Base-by-base conservation (phyloP, 371 early-diverging fungal genomes). In the Circinella umbellata region DNA sequence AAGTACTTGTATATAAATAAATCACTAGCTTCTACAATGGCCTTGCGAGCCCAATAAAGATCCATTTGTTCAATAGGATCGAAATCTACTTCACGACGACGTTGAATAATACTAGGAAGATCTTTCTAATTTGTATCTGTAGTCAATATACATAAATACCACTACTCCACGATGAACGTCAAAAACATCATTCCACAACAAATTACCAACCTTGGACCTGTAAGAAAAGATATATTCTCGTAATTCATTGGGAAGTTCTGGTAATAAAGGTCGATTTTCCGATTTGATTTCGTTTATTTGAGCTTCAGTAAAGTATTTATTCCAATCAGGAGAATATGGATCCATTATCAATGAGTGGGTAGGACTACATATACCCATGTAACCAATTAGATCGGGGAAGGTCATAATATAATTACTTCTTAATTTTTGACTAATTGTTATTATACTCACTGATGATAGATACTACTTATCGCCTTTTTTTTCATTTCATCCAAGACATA, bases 21-120 rank as follows among this genome's bases (percentile, higher is more conserved):
- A 20, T 64, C 65, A 6, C 51, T 61, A 3, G 42, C 65, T 1
- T 61, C 48, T 4, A 65, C 10, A 39, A 70, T 64, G 8, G 60
- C 5, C 35, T 65, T 61, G 8, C 63, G 63, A 11, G 61, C 63
- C 69, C 69, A 69, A 34, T 63, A 39, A 11, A 69, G n/a, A 20
- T 64, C 65, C 8, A 66, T 18, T 49, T 59, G 18, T n/a, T 20
- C 34, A 27, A 34, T 36, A 0, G 66, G 64, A 35, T 69, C 64
- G 42, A 65, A 70, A 10, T 20, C 10, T 1, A 15, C 5, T 14
- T 49, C 4, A 4, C 48, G 48, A 14, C 57, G 46, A 27, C n/a
- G 57, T 0, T 8, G 15, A 0, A 64, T 4, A 20, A 70, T 14
- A 1, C 18, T 42, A 3, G 59, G 49, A 5, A 65, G n/a, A 8